Evolutionary conservation across 495 filamentous ascomycete genomes (phyloP).

Genomic region (Penicillium coprophilum): DNA sequence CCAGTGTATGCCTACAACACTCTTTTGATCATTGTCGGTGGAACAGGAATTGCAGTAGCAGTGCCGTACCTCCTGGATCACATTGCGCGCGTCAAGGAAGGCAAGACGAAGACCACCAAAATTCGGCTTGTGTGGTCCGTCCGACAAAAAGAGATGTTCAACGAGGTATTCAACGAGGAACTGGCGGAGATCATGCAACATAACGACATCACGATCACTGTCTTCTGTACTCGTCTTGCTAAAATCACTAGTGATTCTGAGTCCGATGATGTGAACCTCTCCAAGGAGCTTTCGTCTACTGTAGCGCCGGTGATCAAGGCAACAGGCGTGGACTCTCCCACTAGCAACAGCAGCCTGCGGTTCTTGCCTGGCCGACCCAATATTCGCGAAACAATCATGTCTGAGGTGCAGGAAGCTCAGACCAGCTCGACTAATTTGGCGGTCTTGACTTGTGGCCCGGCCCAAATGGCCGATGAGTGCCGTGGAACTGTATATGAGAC

Average conservation of each 20-base stretch:
- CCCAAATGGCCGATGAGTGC: slow-evolving; percentile 40
- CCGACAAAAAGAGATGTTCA: slow-evolving; percentile 20
- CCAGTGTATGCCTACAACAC: slow-evolving; percentile 42
- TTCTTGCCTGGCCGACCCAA: slow-evolving; percentile 8
- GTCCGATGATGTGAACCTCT: too few relatives aligned
- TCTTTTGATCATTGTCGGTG: slow-evolving; percentile 50
- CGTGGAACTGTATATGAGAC: slow-evolving; percentile 27
- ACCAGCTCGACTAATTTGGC: slow-evolving; percentile 24
- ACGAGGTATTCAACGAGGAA: slow-evolving; percentile 18
- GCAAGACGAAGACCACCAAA: slow-evolving; percentile 14
- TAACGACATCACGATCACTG: too few relatives aligned
- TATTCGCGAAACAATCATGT: slow-evolving; percentile 15
- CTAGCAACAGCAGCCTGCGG: background rate
- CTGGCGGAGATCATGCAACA: background rate
- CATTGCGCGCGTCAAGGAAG: slow-evolving; percentile 14
- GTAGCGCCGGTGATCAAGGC: too few relatives aligned
- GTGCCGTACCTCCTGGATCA: slow-evolving; percentile 41
- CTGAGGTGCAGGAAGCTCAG: slow-evolving; percentile 11
- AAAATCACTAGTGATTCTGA: too few relatives aligned
- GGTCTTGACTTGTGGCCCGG: slow-evolving; percentile 43
- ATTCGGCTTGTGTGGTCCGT: slow-evolving; percentile 32
- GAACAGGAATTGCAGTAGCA: slow-evolving; percentile 49
- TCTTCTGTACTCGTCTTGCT: too few relatives aligned
- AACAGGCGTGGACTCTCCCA: too few relatives aligned
- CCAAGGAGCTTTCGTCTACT: too few relatives aligned